phyloP scores from a whole-genome alignment of 31 red algal genomes.

The Endocladia muricata region DNA sequence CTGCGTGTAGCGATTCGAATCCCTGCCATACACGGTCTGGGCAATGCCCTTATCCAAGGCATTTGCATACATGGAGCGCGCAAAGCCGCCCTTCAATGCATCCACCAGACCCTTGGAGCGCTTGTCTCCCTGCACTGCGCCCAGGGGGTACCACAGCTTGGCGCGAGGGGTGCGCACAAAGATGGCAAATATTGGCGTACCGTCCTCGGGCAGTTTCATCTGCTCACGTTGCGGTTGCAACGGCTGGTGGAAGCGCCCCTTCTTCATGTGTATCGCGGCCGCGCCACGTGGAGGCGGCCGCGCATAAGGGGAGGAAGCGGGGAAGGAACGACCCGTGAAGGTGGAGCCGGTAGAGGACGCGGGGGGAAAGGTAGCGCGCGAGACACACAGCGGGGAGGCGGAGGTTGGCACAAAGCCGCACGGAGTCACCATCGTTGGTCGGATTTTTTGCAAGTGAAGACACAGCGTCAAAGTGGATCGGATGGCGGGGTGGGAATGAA shows the following conservation, averaged over 20 bases:
- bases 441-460: too few species aligned
- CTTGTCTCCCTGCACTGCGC: conserved; percentile 78
- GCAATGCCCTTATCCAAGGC: conserved; percentile 92
- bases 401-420: too few species aligned
- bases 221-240: conserved; percentile 35
- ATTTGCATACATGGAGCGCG: conserved; percentile 71
- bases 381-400: too few species aligned
- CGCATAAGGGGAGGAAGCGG: background rate
- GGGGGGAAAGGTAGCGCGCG: too few species aligned
- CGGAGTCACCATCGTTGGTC: too few species aligned
- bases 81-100: conserved; percentile 72
- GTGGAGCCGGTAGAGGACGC: background rate
- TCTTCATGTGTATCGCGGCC: conserved; percentile 45
- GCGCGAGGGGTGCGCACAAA: conserved; percentile 68
- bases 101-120: conserved; percentile 85
- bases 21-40: conserved; percentile 78
- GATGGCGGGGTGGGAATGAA: too few species aligned
- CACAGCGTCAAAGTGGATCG: too few species aligned
- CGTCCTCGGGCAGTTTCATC: conserved; percentile 79
- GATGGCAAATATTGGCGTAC: conserved; percentile 87
- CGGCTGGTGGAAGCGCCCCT: conserved; percentile 57
- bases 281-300: background rate
- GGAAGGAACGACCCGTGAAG: conserved; percentile 2
- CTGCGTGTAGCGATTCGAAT: conserved; percentile 51
- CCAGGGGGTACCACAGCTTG: conserved; percentile 88